Base-by-base conservation (phyloP, 1,284 basidiomycete species). In the Sanghuangporus sanghuang region DNA sequence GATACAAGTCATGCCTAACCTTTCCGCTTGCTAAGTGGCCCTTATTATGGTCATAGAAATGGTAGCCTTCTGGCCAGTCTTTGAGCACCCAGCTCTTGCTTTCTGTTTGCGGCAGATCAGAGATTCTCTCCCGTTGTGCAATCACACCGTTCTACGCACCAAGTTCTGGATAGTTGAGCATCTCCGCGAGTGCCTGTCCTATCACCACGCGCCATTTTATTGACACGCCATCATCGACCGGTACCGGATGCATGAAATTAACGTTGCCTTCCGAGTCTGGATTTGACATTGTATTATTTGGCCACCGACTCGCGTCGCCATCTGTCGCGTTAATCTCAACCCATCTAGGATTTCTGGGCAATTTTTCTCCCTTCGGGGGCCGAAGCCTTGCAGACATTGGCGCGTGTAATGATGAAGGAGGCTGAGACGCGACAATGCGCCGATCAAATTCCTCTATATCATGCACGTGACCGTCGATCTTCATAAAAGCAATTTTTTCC, bases 41-140 rank as follows among this genome's bases (percentile, higher is more conserved):
- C 71, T 91, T 91, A 66, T 89, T 79, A 67, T 93, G 91, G 69
- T 89, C 85, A 68, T 76, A 92, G 72, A 93, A 77, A n/a, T 77
- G 75, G 73, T 93, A 93, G 16, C 83, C 81, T 14, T 75, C 72
- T 0, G 91, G 91, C 77, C 86, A 92, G 48, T 73, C 69, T 65
- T 80, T 81, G 42, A 93, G 75, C 27, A 88, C 81, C 70, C 90
- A 90, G 14, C 69, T 75, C 16, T 77, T 79, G 1, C 79, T 82
- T 42, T 71, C 89, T 90, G 61, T 14, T 21, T 16, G 48, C 27
- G 12, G 53, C n/a, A 42, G n/a, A 14, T 56, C 14, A 40, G 14
- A n/a, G 11, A 11, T n/a, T 35, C 23, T 39, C 6, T 42, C 23
- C 18, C 38, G 27, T 7, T 9, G n/a, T 14, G 32, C 12, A 32